phyloP scores from a whole-genome alignment of 805 yeast species.

The Yarrowia bubula region DNA sequence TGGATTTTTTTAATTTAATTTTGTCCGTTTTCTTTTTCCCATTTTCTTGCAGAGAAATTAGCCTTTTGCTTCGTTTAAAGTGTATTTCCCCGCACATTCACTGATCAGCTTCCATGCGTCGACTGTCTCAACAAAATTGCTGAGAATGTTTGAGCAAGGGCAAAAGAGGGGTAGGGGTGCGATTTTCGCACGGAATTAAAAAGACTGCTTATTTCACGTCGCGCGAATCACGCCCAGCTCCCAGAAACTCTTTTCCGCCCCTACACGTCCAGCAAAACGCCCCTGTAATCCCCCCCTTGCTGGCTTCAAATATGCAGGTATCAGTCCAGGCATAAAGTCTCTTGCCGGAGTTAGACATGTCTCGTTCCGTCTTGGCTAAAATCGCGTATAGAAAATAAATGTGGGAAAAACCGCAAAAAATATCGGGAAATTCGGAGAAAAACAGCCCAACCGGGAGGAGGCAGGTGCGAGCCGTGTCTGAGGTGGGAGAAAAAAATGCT shows the following conservation, averaged over 20 bases:
- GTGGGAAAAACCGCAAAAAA: neutral
- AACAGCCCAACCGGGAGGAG: neutral
- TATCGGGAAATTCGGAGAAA: neutral
- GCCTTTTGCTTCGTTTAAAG: neutral
- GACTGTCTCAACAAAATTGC: constrained; percentile 9
- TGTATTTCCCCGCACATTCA: constrained; percentile 16
- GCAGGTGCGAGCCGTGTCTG: neutral
- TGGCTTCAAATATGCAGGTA: constrained; percentile 4
- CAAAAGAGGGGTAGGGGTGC: neutral
- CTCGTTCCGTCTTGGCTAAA: constrained; percentile 9
- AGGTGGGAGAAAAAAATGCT: too few species aligned
- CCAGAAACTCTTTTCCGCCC: neutral
- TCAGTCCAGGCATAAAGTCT: neutral
- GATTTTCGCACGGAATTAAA: neutral
- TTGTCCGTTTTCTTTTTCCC: neutral
- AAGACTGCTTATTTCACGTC: neutral
- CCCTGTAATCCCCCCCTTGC: neutral
- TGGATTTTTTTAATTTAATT: neutral
- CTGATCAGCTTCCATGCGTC: constrained; percentile 21
- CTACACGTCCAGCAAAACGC: neutral
- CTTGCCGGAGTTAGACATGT: neutral
- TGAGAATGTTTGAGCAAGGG: neutral
- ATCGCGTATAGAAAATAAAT: neutral
- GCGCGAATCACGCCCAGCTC: too few species aligned
- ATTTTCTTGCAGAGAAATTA: neutral